These are phyloP conservation scores for Daldinia loculata DNA, from an alignment of 495 filamentous ascomycete genomes.

Conservation along the genomic window DNA sequence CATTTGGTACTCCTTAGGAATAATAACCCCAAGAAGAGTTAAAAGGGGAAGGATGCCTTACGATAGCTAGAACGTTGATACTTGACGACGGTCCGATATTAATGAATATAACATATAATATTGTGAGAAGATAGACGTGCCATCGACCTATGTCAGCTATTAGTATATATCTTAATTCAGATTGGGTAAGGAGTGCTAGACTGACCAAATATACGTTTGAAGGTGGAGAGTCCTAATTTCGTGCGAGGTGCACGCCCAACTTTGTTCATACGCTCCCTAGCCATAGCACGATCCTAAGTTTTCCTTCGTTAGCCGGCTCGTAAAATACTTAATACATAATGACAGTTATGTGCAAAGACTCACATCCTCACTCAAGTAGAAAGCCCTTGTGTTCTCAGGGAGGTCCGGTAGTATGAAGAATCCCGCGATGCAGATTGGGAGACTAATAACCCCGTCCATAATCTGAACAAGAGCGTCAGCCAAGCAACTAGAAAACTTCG, in stretches of 20 bases:
- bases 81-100: slow-evolving; percentile 40
- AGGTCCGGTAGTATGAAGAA: slow-evolving; percentile 55
- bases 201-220: slow-evolving; percentile 62
- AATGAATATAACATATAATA: slow-evolving; percentile 53
- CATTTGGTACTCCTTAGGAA: neutral
- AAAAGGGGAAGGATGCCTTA: neutral
- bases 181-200: slow-evolving; percentile 8
- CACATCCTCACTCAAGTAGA: slow-evolving; percentile 54
- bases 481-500: neutral
- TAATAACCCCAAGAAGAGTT: neutral
- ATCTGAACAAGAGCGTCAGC: slow-evolving; percentile 35
- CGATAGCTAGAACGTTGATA: slow-evolving; percentile 46
- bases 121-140: slow-evolving; percentile 59
- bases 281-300: slow-evolving; percentile 54
- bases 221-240: slow-evolving; percentile 57
- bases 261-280: slow-evolving; percentile 57
- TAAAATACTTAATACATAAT: too few relatives aligned
- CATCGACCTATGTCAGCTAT: slow-evolving; percentile 46
- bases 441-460: slow-evolving; percentile 58
- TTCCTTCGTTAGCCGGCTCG: neutral
- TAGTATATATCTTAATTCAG: neutral
- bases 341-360: neutral
- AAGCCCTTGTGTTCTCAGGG: slow-evolving; percentile 52
- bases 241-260: slow-evolving; percentile 56
- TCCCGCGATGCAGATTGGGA: slow-evolving; percentile 56